Evolutionary conservation across 2,329 filamentous ascomycete species (phyloP).

Genomic region (Geosmithia putterillii): DNA sequence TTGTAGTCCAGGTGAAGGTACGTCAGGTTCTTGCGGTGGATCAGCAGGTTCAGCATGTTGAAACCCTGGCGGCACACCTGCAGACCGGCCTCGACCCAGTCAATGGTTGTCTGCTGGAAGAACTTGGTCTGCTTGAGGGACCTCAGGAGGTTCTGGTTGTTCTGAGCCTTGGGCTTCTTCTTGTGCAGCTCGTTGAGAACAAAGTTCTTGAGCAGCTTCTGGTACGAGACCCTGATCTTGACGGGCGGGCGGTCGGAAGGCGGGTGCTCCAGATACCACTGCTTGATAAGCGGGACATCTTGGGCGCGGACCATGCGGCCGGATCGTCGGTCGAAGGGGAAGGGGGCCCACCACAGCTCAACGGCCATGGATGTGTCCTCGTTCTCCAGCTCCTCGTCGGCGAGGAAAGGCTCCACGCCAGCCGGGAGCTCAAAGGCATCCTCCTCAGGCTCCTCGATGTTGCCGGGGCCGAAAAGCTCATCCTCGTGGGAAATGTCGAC

Average conservation of each 20-base stretch:
- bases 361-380: constrained; percentile 86
- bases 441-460: constrained; percentile 61
- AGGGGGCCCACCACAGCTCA: constrained; percentile 94
- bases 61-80: constrained; percentile 97
- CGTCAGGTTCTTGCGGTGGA: constrained; percentile 95
- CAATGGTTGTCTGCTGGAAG: constrained; percentile 98
- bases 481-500: constrained; percentile 88
- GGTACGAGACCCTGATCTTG: constrained; percentile 95
- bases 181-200: constrained; percentile 96
- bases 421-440: constrained; percentile 75
- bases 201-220: constrained; percentile 92
- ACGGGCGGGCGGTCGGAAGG: constrained; percentile 76
- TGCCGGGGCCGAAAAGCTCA: constrained; percentile 75
- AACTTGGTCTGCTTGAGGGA: constrained; percentile 96
- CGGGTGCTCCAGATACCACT: constrained; percentile 96
- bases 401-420: constrained; percentile 76
- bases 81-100: constrained; percentile 97
- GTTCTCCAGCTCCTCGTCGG: constrained; percentile 79
- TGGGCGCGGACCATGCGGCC: constrained; percentile 94
- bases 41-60: constrained; percentile 97
- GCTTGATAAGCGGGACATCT: constrained; percentile 92
- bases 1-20: constrained; percentile 99
- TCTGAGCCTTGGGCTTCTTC: constrained; percentile 88
- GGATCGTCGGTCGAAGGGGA: constrained; percentile 86
- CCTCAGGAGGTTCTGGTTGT: constrained; percentile 81